phyloP scores from a whole-genome alignment of 2,329 filamentous ascomycete genomes.

The Colletotrichum liaoningense region DNA sequence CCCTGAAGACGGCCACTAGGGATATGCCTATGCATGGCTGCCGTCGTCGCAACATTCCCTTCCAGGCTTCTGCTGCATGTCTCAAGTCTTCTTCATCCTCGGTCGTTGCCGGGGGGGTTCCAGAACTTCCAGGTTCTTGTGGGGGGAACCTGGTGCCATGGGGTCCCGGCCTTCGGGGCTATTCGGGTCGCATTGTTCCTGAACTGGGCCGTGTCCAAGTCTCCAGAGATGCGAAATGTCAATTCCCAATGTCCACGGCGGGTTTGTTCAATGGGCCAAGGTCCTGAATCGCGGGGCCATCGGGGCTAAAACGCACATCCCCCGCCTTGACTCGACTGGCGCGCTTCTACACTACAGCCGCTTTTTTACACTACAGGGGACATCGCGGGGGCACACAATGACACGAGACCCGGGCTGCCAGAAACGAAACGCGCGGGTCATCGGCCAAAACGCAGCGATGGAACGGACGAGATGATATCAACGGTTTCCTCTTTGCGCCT shows the following conservation, averaged over 20 bases:
- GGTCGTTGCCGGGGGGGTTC: constrained; percentile 19
- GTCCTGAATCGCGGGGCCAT: constrained; percentile 32
- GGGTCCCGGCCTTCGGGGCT: constrained; percentile 17
- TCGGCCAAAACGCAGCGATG: neutral
- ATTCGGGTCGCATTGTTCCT: constrained; percentile 30
- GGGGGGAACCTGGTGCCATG: constrained; percentile 19
- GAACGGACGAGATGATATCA: neutral
- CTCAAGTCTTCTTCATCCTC: constrained; percentile 25
- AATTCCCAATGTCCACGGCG: constrained; percentile 2
- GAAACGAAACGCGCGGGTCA: neutral
- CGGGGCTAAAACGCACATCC: constrained; percentile 13
- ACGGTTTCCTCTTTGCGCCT: neutral
- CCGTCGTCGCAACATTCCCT: no score
- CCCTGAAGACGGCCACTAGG: constrained; percentile 29
- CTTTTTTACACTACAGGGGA: constrained; percentile 2
- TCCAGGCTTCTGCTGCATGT: constrained; percentile 13
- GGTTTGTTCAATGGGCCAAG: constrained; percentile 2
- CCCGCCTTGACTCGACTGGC: constrained; percentile 34
- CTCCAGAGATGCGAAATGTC: constrained; percentile 13
- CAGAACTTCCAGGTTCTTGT: constrained; percentile 2
- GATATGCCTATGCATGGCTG: neutral
- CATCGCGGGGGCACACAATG: neutral
- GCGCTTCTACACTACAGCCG: constrained; percentile 24
- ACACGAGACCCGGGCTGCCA: neutral
- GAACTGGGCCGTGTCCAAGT: constrained; percentile 7